Base-by-base conservation (phyloP, 306 rosid genomes). In the Casuarina equisetifolia region DNA sequence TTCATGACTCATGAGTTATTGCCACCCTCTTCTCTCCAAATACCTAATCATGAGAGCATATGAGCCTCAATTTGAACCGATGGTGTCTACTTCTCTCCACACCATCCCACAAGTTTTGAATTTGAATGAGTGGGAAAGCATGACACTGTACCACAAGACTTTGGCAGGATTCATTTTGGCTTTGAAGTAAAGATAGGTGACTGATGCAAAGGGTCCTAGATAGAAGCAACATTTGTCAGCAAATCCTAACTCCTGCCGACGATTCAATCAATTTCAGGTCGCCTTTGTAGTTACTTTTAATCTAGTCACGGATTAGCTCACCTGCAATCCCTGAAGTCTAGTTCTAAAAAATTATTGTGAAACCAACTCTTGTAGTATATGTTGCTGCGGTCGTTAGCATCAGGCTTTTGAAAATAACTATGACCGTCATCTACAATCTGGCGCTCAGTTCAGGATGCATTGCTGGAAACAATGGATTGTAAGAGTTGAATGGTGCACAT, bases 1-100 rank as follows among this genome's bases (percentile, higher is more conserved):
- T 58, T 3, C 6, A 61, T 35, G 19, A 38, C 25, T 63, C 20
- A 32, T 63, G 11, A 38, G 17, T 38, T 19, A 38, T 63, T n/a
- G 13, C 44, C 32, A 63, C 17, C 69, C 44, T 63, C 38, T 63
- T 36, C n/a, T 11, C 43, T 13, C 38, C 17, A 38, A 53, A 5
- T 15, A 38, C 69, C 69, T 10, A 35, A 16, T 12, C 69, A 35
- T 25, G 32, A 25, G 32, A 44, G 69, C 69, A 63, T 36, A 36
- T 63, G 69, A n/a, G 69, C 69, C 69, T 13, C 43, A 63, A 63
- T 63, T 63, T 63, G 69, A 38, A 15, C 69, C 69, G 13, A 63
- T 63, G 69, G 20, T 0, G 19, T 5, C 45, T 5, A 38, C 6
- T 0, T 43, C 69, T 13, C 38, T 57, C 63, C 20, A 63, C 7